A percentile compares a stretch with the other conserved stretches of the same genome.
phyloP scores from a whole-genome alignment of 106 monocot genomes.

The Acorus gramineus region DNA sequence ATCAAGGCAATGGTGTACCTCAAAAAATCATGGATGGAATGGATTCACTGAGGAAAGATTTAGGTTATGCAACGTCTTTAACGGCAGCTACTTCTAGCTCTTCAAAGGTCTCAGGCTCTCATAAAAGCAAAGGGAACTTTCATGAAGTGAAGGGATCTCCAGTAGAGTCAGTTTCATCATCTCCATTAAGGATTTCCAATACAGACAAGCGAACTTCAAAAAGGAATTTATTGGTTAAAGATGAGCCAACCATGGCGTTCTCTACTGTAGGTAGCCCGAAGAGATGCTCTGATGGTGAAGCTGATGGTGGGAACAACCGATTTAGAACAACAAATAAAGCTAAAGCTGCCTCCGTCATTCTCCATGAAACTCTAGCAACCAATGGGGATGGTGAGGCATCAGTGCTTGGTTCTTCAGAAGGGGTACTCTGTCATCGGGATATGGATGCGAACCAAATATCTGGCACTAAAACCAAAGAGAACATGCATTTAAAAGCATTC shows the following conservation, averaged over 20 bases:
- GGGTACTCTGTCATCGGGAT: constrained; percentile 9
- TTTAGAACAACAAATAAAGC: constrained; percentile 12
- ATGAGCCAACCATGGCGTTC: constrained; percentile 20
- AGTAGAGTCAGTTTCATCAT: constrained; percentile 28
- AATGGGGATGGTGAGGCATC: constrained; percentile 14
- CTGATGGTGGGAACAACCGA: constrained; percentile 13
- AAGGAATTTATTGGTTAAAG: constrained; percentile 20
- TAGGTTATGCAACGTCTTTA: constrained; percentile 2
- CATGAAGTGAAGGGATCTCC: constrained; percentile 19
- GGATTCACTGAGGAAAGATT: constrained; percentile 11
- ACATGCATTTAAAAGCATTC: constrained; percentile 8
- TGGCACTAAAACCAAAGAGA: constrained; percentile 17
- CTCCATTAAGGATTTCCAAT: constrained; percentile 12
- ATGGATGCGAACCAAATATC: constrained; percentile 4
- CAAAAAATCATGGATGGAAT: constrained; percentile 2
- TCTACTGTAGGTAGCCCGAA: constrained; percentile 20
- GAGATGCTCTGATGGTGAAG: constrained; percentile 23
- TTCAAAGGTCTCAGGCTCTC: constrained; percentile 20
- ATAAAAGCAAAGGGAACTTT: constrained; percentile 18
- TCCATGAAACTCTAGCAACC: constrained; percentile 15
- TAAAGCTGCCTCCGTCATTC: constrained; percentile 6
- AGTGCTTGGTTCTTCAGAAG: constrained; percentile 13
- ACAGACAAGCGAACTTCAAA: neutral
- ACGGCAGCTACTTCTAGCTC: constrained; percentile 20
- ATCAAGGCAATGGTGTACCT: neutral